Base-by-base conservation (phyloP, 345 rosid species). In the Eucalyptus leucophloia region DNA sequence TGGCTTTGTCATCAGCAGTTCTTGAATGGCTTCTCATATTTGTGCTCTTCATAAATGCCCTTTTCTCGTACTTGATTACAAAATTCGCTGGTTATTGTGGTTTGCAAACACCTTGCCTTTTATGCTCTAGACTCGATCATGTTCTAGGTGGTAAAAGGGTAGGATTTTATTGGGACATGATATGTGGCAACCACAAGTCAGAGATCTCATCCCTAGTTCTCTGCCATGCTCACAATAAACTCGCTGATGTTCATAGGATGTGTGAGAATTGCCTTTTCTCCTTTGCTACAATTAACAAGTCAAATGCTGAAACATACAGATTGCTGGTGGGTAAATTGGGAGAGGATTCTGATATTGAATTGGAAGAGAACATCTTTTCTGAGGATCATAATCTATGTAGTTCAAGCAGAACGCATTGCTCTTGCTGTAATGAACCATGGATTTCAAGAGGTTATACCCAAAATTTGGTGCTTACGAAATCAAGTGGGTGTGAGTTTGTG, bases 61-160 rank as follows among this genome's bases (percentile, higher is more conserved):
- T 94, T 42, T 92, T 95, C 90, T 92, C 98, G 4, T 97, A 92
- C 89, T 69, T 95, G 44, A 95, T 96, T 88, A 92, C 96, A n/a
- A 94, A 88, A 92, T 97, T 97, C 89, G 96, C 99, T 42, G 90
- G 86, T 82, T 90, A 89, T 89, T 95, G 94, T 6, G 86, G 94
- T 42, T 92, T 98, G 91, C 98, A 94, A 87, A 89, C 94, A 23
- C 99, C 99, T 1, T 98, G 99, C 86, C 89, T 96, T 62, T 92
- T 97, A 40, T 98, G 99, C 92, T 96, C 99, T 30, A 94, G 96
- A 87, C 98, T 98, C 44, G 99, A 98, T 93, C 99, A 95, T 88
- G 92, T 98, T 86, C 89, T 96, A 6, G 96, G 97, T 77, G 92
- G 88, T 32, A 90, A 91, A 90, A 92, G 92, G 88, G 62, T 72